These are phyloP conservation scores for Lodderomyces elongisporus DNA, from an alignment of 1,139 yeast genomes.

Conservation along the genomic window DNA sequence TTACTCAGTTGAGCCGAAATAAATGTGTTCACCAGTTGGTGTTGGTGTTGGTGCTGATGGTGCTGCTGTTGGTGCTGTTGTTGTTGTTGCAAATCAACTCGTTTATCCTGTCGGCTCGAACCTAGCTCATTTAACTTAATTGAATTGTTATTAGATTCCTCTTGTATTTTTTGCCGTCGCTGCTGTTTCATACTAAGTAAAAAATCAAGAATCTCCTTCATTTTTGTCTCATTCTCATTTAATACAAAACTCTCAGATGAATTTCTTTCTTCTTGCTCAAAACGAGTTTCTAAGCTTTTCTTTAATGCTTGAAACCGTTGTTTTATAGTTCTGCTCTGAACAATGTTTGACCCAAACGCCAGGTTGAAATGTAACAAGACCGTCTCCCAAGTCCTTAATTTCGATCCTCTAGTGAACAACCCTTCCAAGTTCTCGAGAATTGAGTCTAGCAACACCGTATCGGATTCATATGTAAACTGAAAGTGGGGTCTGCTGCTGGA, in stretches of 20 bases:
- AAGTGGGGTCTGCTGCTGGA: conserved; percentile 18
- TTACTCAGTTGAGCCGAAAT: too few species aligned
- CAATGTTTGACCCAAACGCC: conserved; percentile 16
- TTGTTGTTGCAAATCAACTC: too few species aligned
- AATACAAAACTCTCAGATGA: conserved; percentile 12
- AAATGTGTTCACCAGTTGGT: too few species aligned
- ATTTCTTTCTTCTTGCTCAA: conserved; percentile 18
- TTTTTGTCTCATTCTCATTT: conserved; percentile 25
- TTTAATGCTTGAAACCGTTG: conserved; percentile 24
- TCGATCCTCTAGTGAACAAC: conserved; percentile 26
- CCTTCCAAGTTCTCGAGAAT: conserved; percentile 20
- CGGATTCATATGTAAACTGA: conserved; percentile 26
- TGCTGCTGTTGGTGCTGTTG: too few species aligned
- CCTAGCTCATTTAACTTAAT: too few species aligned
- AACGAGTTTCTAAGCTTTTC: conserved; percentile 21
- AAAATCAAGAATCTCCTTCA: conserved; percentile 14
- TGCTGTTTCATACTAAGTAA: too few species aligned
- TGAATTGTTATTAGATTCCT: too few species aligned
- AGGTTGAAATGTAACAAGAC: conserved; percentile 23
- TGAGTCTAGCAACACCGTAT: conserved; percentile 19
- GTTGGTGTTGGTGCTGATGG: too few species aligned
- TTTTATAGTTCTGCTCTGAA: conserved; percentile 28
- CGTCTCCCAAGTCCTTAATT: conserved; percentile 26
- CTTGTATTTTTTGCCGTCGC: too few species aligned
- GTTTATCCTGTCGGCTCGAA: too few species aligned